Evolutionary conservation across 2,329 filamentous ascomycete species (phyloP), one percentile per base, ranked within the genome.

Genomic region (Magnaporthales sp.): DNA sequence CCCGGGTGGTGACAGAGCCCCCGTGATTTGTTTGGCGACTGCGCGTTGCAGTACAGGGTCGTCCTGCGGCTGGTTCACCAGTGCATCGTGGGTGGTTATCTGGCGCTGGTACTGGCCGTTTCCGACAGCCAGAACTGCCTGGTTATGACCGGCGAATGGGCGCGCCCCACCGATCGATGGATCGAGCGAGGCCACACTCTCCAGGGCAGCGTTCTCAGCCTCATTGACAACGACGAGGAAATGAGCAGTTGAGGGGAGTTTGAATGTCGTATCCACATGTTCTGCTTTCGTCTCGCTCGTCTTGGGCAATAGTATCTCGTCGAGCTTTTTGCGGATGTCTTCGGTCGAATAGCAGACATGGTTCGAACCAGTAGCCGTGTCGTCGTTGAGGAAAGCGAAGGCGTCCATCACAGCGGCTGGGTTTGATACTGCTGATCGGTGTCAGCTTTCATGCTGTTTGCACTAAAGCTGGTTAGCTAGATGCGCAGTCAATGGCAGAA

Each of bases 21-120:
- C 72, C 32, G 81, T 75, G 68, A 88, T 81, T 65, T 82, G 77
- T 69, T 80, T 81, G 9, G 83, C 79, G 31, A 86, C 79, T 1
- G 78, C 76, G 66, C 76, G 79, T 71, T 87, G 85, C 38, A 83
- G 73, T 1, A 75, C 72, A 0, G 83, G 82, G 67, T 84, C 77
- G 64, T 83, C 79, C 46, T 76, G 72, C 0, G 82, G 80, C 73
- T 86, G 84, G 69, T 80, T 80, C 70, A 79, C 75, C 19, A 86
- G 69, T 0, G 78, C 76, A 54, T 86, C 81, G 67, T 77, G 78
- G 10, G 78, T 81, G 15, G 72, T 75, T 22, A 86, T 77, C 8
- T 76, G 74, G 63, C 79, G 78, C 54, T 75, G 72, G 15, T 75
- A 66, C n/a, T 72, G 73, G 13, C 72, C 68, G 32, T 64, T 66